Evolutionary conservation across 2,329 filamentous ascomycete genomes (phyloP), one percentile per base, ranked within the genome.

Genomic region (Delphinella strobiligena): DNA sequence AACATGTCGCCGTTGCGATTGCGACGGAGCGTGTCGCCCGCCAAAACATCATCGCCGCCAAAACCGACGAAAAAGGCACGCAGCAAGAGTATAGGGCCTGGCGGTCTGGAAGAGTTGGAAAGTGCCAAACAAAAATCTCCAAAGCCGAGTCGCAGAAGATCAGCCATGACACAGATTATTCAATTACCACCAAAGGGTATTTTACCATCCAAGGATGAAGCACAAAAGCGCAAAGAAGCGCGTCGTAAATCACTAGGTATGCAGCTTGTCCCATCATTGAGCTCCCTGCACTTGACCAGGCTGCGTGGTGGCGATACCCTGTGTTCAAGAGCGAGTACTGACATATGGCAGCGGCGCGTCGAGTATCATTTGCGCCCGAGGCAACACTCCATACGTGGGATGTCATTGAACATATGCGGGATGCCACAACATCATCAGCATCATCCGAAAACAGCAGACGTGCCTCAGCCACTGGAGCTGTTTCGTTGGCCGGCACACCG

Each of bases 301-400:
- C n/a, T n/a, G n/a, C n/a, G n/a, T n/a, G n/a, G n/a, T n/a, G n/a
- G n/a, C n/a, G n/a, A n/a, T n/a, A n/a, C n/a, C n/a, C n/a, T n/a
- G n/a, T n/a, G n/a, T n/a, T n/a, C n/a, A n/a, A n/a, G n/a, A n/a
- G n/a, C n/a, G n/a, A n/a, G n/a, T n/a, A n/a, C 22, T 31, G 11
- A 31, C 36, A 38, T 32, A 56, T 53, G 19, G 54, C 34, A 16
- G 31, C 44, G 73, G 74, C 89, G 35, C 78, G 91, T 53, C 78
- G 91, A 54, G 91, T 98, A 24, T 96, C 89, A 0, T 98, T 98
- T 61, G 91, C 91, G 4, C 91, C 91, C 1, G 91, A 98, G 62
- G 91, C 91, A 10, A 98, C 91, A 3, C 71, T 98, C 27, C 91
- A 98, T 58, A 98, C 91, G 0, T 96, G 93, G 72, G 88, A 96